phyloP scores from a whole-genome alignment of 805 yeast genomes.

The Ogataea sp. region DNA sequence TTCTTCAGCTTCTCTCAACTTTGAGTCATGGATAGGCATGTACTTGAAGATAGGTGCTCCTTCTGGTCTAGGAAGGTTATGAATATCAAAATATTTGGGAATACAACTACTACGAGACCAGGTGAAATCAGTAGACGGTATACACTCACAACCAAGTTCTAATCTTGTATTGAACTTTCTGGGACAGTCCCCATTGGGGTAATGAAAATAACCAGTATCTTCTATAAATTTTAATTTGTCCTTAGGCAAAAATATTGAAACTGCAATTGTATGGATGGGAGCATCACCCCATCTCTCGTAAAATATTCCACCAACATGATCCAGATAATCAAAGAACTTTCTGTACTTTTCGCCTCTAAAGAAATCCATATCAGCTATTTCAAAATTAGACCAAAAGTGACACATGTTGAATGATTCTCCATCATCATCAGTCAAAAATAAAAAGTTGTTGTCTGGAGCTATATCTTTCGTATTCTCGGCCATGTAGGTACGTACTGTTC shows the following conservation, averaged over 20 bases:
- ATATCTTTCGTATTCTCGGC: slow-evolving; percentile 51
- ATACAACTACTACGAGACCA: slow-evolving; percentile 72
- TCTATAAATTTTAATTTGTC: slow-evolving; percentile 71
- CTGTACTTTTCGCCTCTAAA: slow-evolving; percentile 68
- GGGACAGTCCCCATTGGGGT: slow-evolving; percentile 79
- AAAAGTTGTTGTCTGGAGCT: slow-evolving; percentile 55
- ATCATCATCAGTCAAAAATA: slow-evolving; percentile 61
- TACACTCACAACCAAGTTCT: slow-evolving; percentile 63
- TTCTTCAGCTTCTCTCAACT: slow-evolving; percentile 7
- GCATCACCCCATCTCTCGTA: slow-evolving; percentile 96
- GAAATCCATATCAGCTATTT: slow-evolving; percentile 65
- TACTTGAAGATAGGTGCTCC: slow-evolving; percentile 17
- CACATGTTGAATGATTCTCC: slow-evolving; percentile 71
- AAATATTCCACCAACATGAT: slow-evolving; percentile 82
- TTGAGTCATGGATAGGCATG: slow-evolving; percentile 19
- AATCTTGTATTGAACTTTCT: slow-evolving; percentile 49
- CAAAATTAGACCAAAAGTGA: slow-evolving; percentile 91
- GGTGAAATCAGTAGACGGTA: slow-evolving; percentile 65
- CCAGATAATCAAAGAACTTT: slow-evolving; percentile 68
- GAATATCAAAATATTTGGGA: slow-evolving; percentile 46
- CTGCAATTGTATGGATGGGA: slow-evolving; percentile 86
- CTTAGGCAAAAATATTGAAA: slow-evolving; percentile 66
- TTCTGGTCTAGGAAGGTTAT: slow-evolving; percentile 13
- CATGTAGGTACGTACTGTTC: slow-evolving; percentile 54
- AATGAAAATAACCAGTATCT: slow-evolving; percentile 80